These are phyloP conservation scores for Biscogniauxia sp. DNA, from an alignment of 2,329 filamentous ascomycete species.

Conservation along the genomic window DNA sequence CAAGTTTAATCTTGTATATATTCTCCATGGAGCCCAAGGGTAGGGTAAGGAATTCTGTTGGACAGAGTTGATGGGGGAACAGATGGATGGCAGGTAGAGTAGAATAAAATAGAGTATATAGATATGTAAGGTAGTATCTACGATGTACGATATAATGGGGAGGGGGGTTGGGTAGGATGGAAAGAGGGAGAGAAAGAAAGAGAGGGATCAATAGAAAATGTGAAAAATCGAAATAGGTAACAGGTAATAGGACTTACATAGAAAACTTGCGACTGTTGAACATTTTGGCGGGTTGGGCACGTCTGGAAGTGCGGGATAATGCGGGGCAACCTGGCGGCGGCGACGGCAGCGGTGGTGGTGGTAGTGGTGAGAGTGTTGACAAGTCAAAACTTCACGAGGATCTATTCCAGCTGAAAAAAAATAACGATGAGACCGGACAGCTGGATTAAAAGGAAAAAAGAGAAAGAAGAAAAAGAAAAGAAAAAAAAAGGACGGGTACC, in stretches of 20 bases:
- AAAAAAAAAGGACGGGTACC: background rate
- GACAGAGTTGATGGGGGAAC: no score
- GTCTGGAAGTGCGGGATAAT: constrained; percentile 1
- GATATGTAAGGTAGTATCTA: no score
- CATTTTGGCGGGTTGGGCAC: constrained; percentile 36
- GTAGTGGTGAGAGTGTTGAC: background rate
- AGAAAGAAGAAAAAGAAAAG: constrained; percentile 4
- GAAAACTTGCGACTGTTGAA: constrained; percentile 62
- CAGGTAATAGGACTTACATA: constrained; percentile 38
- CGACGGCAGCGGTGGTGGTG: no score
- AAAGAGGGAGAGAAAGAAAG: no score
- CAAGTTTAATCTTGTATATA: background rate
- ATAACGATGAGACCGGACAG: background rate
- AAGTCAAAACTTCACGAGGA: background rate
- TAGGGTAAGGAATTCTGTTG: no score
- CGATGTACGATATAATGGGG: no score
- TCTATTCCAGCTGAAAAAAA: background rate
- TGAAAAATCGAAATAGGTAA: background rate
- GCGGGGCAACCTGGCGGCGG: background rate
- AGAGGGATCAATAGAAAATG: no score
- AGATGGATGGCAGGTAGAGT: no score
- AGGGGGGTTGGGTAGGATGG: no score
- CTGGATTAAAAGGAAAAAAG: background rate
- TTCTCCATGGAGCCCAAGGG: no score
- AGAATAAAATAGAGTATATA: no score